These are phyloP conservation scores for Rosa chinensis DNA, from an alignment of 306 rosid genomes.

Conservation along the genomic window DNA sequence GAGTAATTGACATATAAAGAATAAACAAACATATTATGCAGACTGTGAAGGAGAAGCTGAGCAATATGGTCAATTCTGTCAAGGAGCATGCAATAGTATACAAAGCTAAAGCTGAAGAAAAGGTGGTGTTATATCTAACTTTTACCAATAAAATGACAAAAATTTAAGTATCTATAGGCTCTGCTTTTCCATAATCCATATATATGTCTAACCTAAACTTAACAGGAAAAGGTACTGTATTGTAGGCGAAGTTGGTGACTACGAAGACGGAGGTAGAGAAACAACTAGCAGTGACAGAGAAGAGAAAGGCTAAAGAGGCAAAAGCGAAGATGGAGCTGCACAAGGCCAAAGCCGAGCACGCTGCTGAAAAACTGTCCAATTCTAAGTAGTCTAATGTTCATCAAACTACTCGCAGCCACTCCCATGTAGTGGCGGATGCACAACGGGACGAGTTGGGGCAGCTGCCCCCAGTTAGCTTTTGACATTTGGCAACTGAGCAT, in stretches of 20 bases:
- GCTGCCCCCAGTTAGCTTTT: too few relatives aligned
- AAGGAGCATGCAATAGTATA: constrained; percentile 44
- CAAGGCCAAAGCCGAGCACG: constrained; percentile 62
- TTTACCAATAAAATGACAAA: too few relatives aligned
- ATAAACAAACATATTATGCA: constrained; percentile 25
- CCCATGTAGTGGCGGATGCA: too few relatives aligned
- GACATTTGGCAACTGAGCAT: too few relatives aligned
- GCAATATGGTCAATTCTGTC: constrained; percentile 54
- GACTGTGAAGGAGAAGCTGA: constrained; percentile 52
- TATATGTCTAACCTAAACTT: too few relatives aligned
- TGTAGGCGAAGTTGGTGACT: not conserved
- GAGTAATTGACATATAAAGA: not conserved
- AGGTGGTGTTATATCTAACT: constrained; percentile 26
- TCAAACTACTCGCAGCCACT: not conserved
- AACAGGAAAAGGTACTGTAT: not conserved
- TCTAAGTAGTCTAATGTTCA: constrained; percentile 22
- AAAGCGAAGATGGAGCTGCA: constrained; percentile 65
- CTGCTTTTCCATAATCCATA: too few relatives aligned
- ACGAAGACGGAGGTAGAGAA: constrained; percentile 57
- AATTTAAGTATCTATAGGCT: too few relatives aligned
- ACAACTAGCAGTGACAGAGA: constrained; percentile 46
- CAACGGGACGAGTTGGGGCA: too few relatives aligned
- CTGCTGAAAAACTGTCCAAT: constrained; percentile 4
- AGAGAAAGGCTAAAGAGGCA: constrained; percentile 53
- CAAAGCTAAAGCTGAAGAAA: constrained; percentile 60